Percentiles rank a stretch among this genome's conserved stretches.
Conservation (phyloP, 2,329 filamentous ascomycete species). For the Fusarium tuaranense region DNA sequence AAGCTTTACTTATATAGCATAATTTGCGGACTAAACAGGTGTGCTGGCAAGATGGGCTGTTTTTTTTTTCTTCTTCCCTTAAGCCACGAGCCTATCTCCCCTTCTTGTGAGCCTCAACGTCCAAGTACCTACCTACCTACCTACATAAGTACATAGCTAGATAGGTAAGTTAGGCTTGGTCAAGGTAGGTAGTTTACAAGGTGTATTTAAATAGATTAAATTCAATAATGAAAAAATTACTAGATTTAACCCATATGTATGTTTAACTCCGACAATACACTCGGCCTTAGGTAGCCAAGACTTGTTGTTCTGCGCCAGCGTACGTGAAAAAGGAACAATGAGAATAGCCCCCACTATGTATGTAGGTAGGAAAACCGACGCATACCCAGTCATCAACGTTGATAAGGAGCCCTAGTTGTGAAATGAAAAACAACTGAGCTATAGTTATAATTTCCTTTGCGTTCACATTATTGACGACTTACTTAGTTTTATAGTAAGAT, state of each 20-base stretch:
- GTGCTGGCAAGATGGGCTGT: no score
- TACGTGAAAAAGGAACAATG: not conserved
- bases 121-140: not conserved
- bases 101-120: not conserved
- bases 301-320: not conserved
- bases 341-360: not conserved
- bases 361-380: not conserved
- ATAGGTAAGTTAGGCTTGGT: not conserved
- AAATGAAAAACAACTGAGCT: not conserved
- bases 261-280: not conserved
- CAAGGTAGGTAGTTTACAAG: not conserved
- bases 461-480: not conserved
- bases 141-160: no score
- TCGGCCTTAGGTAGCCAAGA: not conserved
- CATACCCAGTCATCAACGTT: not conserved
- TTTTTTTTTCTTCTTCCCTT: no score
- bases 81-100: not conserved
- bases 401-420: not conserved
- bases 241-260: not conserved
- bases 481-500: not conserved
- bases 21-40: no score
- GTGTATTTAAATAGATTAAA: not conserved
- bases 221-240: not conserved
- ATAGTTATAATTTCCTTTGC: not conserved
- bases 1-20: no score